Base-by-base conservation (phyloP, 345 rosid genomes). In the Acer negundo region DNA sequence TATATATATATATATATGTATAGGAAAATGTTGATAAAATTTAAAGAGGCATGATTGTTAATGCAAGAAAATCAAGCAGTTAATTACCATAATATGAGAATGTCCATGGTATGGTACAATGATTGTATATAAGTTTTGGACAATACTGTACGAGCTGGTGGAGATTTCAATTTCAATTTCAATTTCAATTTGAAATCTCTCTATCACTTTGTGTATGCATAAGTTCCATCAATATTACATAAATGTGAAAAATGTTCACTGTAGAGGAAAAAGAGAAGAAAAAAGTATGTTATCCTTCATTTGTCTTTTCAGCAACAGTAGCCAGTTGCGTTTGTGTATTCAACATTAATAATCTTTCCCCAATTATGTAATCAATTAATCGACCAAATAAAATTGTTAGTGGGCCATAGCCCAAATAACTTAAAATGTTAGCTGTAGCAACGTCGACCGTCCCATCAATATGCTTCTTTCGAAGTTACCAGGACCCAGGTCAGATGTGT, bases 201-300 rank as follows among this genome's bases (percentile, higher is more conserved):
- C 23, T 10, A 53, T 35, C 23, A 58, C 62, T 58, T 20, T 59
- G 17, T 59, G 56, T 10, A 44, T 56, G 79, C 49, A 72, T 72
- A 3, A 72, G 76, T 76, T 61, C 58, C 75, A 56, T 76, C 73
- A 75, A 65, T 7, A 10, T 11, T 77, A 80, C 78, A 71, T 53
- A 75, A 71, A 76, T 58, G 69, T 76, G 80, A 71, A 76, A 73
- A 67, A 64, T 80, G 62, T 72, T 44, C 8, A 46, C 77, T 75
- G 77, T 71, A 31, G 73, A 56, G 23, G 63, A 69, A 24, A 71
- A 76, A 76, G 73, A 72, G 38, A 66, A 28, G 40, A 69, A 2
- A 23, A 76, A 26, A 7, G 46, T 38, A 16, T 72, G 62, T 58
- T n/a, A 72, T 76, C 66, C 64, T 46, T 53, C 66, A 0, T 44